Evolutionary conservation across 2,329 filamentous ascomycete genomes (phyloP).

Genomic region (Harringtonia aguacate): DNA sequence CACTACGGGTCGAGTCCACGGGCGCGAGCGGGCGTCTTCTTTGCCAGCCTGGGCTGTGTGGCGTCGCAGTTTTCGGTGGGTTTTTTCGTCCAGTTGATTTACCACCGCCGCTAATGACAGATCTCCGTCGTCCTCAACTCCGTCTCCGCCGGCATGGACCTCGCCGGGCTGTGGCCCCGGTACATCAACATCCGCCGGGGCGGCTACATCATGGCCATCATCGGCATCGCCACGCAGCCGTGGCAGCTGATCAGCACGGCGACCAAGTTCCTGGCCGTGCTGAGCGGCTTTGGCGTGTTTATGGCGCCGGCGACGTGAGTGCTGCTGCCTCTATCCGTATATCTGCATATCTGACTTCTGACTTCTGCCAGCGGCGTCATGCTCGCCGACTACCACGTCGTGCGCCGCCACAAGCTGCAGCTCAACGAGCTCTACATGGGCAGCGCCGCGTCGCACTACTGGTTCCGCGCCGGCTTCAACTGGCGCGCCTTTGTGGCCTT

Average conservation of each 20-base stretch:
- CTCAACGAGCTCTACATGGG: constrained; percentile 30
- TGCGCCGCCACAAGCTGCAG: constrained; percentile 25
- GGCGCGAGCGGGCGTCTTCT: constrained; percentile 32
- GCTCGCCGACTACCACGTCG: constrained; percentile 10
- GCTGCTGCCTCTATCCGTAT: not conserved
- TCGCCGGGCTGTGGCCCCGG: constrained; percentile 37
- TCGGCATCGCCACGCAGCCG: constrained; percentile 10
- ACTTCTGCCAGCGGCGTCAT: constrained; percentile 4
- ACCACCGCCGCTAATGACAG: not conserved
- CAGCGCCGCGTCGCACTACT: constrained; percentile 26
- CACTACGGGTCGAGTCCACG: constrained; percentile 13
- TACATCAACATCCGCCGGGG: constrained; percentile 47
- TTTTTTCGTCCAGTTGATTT: not conserved
- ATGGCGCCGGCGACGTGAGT: constrained; percentile 26
- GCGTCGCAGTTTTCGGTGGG: constrained; percentile 17
- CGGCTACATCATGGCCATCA: constrained; percentile 8
- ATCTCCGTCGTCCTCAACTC: constrained; percentile 26
- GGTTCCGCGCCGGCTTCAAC: constrained; percentile 30
- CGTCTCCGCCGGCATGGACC: constrained; percentile 42
- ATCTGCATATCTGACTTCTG: not conserved
- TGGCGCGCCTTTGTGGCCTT: no score
- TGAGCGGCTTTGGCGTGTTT: constrained; percentile 26
- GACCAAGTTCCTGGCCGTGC: constrained; percentile 16
- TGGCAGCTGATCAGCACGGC: constrained; percentile 20
- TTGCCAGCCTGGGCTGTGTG: constrained; percentile 26